Conservation (phyloP, 345 rosid species). For the Hevea brasiliensis region DNA sequence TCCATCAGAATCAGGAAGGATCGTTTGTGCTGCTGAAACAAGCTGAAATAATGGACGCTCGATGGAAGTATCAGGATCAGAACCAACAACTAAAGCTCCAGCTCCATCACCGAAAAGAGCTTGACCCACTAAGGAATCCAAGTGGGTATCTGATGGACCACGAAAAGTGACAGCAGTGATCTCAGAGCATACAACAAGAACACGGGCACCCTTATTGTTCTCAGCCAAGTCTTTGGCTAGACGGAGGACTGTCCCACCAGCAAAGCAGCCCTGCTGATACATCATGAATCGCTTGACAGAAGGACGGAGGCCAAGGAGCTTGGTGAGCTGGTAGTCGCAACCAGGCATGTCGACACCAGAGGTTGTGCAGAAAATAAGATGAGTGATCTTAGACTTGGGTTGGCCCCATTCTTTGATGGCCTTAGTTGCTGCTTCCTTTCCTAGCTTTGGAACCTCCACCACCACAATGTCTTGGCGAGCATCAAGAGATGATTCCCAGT, state of each 20-base stretch:
- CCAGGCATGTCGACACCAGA: slow-evolving; percentile 31
- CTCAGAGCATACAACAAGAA: slow-evolving; percentile 27
- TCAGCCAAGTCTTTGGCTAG: slow-evolving; percentile 25
- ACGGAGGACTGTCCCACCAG: slow-evolving; percentile 23
- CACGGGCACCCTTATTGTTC: slow-evolving; percentile 24
- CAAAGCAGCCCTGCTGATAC: slow-evolving; percentile 27
- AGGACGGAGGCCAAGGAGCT: slow-evolving; percentile 24
- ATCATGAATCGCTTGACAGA: slow-evolving; percentile 26
- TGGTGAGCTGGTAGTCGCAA: slow-evolving; percentile 24
- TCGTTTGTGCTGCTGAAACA: slow-evolving; percentile 24
- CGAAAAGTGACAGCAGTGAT: slow-evolving; percentile 20
- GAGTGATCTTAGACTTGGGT: slow-evolving; percentile 26
- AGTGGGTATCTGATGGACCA: slow-evolving; percentile 18
- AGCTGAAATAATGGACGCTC: slow-evolving; percentile 23
- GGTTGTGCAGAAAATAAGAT: slow-evolving; percentile 24
- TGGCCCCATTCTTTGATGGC: slow-evolving; percentile 29
- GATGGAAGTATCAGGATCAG: slow-evolving; percentile 16
- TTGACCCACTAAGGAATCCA: slow-evolving; percentile 27
- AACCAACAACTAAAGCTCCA: slow-evolving; percentile 20
- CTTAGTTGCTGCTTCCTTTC: slow-evolving; percentile 23
- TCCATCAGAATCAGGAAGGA: slow-evolving; percentile 22
- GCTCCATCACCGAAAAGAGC: slow-evolving; percentile 27
- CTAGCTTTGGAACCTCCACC: slow-evolving; percentile 24
- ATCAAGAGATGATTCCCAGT: slow-evolving; percentile 23
- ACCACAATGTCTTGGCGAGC: slow-evolving; percentile 28